Evolutionary conservation across 1,284 basidiomycete species (phyloP).

Genomic region (Pyrrhoderma noxium): DNA sequence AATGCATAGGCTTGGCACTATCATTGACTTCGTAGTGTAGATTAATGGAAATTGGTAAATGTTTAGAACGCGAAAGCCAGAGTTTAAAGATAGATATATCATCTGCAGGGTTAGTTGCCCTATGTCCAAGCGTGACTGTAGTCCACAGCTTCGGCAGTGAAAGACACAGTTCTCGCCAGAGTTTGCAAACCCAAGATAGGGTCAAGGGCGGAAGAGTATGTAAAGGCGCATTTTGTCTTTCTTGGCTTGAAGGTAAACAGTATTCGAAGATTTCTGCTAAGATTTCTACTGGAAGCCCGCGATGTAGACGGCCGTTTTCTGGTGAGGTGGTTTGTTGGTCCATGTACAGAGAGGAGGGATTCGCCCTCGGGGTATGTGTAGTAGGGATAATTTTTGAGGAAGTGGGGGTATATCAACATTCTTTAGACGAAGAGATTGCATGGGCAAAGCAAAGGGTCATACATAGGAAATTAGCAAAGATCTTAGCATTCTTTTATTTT

Average conservation of each 20-base stretch:
- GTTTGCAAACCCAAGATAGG: slow-evolving; percentile 12
- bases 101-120: slow-evolving; percentile 1
- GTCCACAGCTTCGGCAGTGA: slow-evolving; percentile 12
- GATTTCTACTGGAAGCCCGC: slow-evolving; percentile 10
- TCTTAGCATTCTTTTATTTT: too few species aligned
- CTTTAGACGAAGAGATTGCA: too few species aligned
- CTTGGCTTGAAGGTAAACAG: slow-evolving; percentile 3
- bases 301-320: background rate
- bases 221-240: background rate
- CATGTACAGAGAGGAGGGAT: background rate
- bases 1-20: background rate
- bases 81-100: slow-evolving; percentile 7
- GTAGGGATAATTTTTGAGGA: too few species aligned
- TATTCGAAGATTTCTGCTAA: slow-evolving; percentile 7
- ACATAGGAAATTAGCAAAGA: too few species aligned
- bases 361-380: too few species aligned
- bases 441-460: too few species aligned
- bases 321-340: background rate
- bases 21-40: slow-evolving; percentile 9
- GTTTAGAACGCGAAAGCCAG: slow-evolving; percentile 2
- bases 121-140: slow-evolving; percentile 9
- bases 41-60: slow-evolving; percentile 5
- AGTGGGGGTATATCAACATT: too few species aligned
- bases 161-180: slow-evolving; percentile 11
- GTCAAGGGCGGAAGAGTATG: slow-evolving; percentile 8